These are phyloP conservation scores for Millerozyma miso DNA, from an alignment of 805 yeast genomes.

Conservation along the genomic window DNA sequence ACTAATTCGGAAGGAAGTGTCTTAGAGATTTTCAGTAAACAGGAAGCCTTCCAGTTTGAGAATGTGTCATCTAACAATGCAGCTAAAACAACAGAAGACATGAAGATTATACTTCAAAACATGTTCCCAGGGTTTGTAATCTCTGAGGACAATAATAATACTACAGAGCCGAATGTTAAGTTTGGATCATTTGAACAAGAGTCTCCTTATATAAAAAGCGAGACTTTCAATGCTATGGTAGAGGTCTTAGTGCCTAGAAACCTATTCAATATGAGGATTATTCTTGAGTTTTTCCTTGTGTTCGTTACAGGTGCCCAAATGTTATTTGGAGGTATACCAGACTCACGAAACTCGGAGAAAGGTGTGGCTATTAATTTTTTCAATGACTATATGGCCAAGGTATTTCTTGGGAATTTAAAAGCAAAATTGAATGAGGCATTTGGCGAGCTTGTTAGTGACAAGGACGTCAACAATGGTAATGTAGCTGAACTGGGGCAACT, in stretches of 20 bases:
- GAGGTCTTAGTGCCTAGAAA: slow-evolving; percentile 65
- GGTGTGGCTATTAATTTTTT: slow-evolving; percentile 43
- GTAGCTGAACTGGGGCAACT: slow-evolving; percentile 2
- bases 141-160: slow-evolving; percentile 16
- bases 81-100: slow-evolving; percentile 24
- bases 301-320: slow-evolving; percentile 58
- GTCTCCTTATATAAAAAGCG: slow-evolving; percentile 56
- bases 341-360: slow-evolving; percentile 3
- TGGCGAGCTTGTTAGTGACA: slow-evolving; percentile 32
- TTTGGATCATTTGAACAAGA: slow-evolving; percentile 6
- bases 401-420: slow-evolving; percentile 62
- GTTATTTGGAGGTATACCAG: slow-evolving; percentile 18
- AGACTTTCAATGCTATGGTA: slow-evolving; percentile 50
- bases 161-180: slow-evolving; percentile 1
- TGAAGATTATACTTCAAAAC: slow-evolving; percentile 43
- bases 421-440: slow-evolving; percentile 52
- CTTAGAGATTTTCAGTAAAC: slow-evolving; percentile 19
- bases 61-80: slow-evolving; percentile 22
- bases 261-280: slow-evolving; percentile 74
- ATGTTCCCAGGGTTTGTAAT: slow-evolving; percentile 67
- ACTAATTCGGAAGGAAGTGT: slow-evolving; percentile 10
- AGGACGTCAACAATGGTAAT: slow-evolving; percentile 3
- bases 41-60: slow-evolving; percentile 27
- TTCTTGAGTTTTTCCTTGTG: slow-evolving; percentile 67
- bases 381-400: slow-evolving; percentile 56